A percentile compares a stretch with the other conserved stretches of the same genome.
phyloP scores from a whole-genome alignment of 192 early-diverging fungal genomes.

The Podila minutissima region DNA sequence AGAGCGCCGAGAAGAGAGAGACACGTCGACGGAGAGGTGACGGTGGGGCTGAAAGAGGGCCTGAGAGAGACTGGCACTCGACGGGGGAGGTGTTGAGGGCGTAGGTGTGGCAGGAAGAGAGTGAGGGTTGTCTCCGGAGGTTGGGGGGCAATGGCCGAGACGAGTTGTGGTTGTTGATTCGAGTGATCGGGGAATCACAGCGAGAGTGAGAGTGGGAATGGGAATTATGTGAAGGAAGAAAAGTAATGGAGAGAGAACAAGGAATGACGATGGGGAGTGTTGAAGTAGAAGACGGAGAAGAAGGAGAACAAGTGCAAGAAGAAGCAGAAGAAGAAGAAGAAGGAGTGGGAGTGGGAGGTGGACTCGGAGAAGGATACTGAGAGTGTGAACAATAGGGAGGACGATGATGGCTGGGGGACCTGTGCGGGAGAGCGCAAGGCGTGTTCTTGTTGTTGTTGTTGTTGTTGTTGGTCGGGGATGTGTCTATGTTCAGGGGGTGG shows the following conservation, averaged over 20 bases:
- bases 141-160: background rate
- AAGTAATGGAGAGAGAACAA: slow-evolving; percentile 27
- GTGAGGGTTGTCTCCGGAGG: background rate
- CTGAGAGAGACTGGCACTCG: slow-evolving; percentile 46
- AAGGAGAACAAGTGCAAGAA: background rate
- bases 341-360: background rate
- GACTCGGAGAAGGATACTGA: too few relatives aligned
- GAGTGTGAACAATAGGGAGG: too few relatives aligned
- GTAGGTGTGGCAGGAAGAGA: slow-evolving; percentile 2
- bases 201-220: slow-evolving; percentile 7
- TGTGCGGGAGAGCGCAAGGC: too few relatives aligned
- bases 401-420: too few relatives aligned
- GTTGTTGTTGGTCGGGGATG: too few relatives aligned
- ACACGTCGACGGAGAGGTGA: background rate
- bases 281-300: background rate
- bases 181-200: background rate
- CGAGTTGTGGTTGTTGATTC: background rate
- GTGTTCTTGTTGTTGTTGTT: too few relatives aligned
- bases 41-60: slow-evolving; percentile 12
- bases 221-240: slow-evolving; percentile 2
- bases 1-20: background rate
- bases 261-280: slow-evolving; percentile 29
- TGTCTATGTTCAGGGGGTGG: too few relatives aligned
- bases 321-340: background rate
- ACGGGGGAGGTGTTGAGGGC: slow-evolving; percentile 46